phyloP scores from a whole-genome alignment of 371 early-diverging fungal genomes.

The Mucor velutinosus region DNA sequence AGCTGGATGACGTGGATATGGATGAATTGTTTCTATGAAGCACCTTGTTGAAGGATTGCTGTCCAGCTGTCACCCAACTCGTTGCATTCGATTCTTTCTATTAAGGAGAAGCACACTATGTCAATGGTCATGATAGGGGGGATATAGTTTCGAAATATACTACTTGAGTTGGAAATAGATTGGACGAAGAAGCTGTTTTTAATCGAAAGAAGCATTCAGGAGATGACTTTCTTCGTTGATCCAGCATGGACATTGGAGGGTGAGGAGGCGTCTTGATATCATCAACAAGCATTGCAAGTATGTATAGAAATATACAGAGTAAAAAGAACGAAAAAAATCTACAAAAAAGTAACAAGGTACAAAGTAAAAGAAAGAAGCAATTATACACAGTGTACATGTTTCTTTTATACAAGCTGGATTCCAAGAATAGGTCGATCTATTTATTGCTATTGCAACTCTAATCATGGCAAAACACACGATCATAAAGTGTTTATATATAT shows the following conservation, averaged over 20 bases:
- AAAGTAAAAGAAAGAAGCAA: background rate
- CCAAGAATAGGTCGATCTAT: constrained; percentile 4
- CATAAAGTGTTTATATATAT: background rate
- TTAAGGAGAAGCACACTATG: background rate
- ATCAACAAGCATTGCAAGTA: background rate
- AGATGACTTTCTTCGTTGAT: constrained; percentile 18
- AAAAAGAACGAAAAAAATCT: constrained; percentile 1
- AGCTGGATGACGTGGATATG: background rate
- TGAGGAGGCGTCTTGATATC: background rate
- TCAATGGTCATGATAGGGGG: constrained; percentile 2
- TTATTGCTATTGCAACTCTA: background rate
- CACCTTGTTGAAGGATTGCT: constrained; percentile 11
- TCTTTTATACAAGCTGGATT: background rate
- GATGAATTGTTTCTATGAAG: background rate
- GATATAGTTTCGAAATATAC: background rate
- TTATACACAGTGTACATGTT: background rate
- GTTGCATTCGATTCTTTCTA: background rate
- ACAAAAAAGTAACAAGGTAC: background rate
- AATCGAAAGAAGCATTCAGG: constrained; percentile 13
- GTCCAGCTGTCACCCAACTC: constrained; percentile 3
- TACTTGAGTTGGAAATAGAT: constrained; percentile 4
- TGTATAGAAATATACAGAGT: background rate
- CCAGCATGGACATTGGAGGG: background rate
- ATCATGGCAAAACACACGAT: background rate
- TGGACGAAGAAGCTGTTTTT: constrained; percentile 3